These are phyloP conservation scores for Penicillium ucsense DNA, from an alignment of 495 filamentous ascomycete genomes.

Conservation along the genomic window DNA sequence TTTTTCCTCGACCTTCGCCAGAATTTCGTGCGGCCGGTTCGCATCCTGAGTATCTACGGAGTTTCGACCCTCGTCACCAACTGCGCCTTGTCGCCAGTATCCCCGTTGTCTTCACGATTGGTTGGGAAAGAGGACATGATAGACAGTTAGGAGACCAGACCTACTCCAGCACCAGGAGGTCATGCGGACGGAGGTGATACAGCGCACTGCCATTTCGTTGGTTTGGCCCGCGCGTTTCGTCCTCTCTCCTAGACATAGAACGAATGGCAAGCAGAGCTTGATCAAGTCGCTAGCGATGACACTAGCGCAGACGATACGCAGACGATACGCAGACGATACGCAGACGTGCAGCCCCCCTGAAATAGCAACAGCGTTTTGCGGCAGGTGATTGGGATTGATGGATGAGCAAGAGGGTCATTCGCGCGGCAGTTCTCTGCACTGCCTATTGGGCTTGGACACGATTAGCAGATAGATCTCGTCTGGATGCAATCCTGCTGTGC, in stretches of 20 bases:
- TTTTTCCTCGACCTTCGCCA: not conserved
- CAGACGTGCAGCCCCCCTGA: not conserved
- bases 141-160: not conserved
- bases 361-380: not conserved
- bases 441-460: not conserved
- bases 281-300: not conserved
- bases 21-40: not conserved
- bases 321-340: not conserved
- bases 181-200: not conserved
- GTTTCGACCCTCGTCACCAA: not conserved
- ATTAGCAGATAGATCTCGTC: conserved; percentile 5
- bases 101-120: not conserved
- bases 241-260: not conserved
- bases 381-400: not conserved
- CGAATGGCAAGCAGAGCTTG: not conserved
- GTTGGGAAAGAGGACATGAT: not conserved
- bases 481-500: not conserved
- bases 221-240: not conserved
- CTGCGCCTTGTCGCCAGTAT: not conserved
- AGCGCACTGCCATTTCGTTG: not conserved
- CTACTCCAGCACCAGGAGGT: not conserved
- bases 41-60: not conserved
- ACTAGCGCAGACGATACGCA: not conserved
- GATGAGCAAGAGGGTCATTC: not conserved
- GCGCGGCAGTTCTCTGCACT: conserved; percentile 1